Evolutionary conservation across 73 alveolate species (phyloP).

Genomic region (Loxodes magnus): DNA sequence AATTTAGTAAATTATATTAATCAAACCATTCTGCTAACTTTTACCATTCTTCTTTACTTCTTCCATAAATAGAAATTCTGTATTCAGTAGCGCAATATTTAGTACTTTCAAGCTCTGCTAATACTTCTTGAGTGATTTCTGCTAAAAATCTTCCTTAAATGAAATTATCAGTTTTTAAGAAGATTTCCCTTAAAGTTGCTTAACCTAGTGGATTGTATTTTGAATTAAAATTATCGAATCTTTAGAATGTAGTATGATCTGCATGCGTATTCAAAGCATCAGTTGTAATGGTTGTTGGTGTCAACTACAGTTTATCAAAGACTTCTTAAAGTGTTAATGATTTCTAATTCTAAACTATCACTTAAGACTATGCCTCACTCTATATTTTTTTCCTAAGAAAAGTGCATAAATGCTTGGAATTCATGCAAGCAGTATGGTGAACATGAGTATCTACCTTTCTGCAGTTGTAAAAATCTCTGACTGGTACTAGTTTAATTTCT

Average conservation of each 20-base stretch:
- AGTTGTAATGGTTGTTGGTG: neutral
- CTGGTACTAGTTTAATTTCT: too few relatives aligned
- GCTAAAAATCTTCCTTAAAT: slow-evolving; percentile 59
- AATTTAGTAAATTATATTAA: slow-evolving; percentile 19
- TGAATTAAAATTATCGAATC: slow-evolving; percentile 53
- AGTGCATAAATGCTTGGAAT: slow-evolving; percentile 54
- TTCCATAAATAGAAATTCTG: slow-evolving; percentile 61
- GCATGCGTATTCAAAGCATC: slow-evolving; percentile 22
- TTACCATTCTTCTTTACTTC: slow-evolving; percentile 48
- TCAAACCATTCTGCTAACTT: slow-evolving; percentile 49
- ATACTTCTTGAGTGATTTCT: slow-evolving; percentile 17
- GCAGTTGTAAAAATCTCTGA: slow-evolving; percentile 10
- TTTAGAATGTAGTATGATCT: slow-evolving; percentile 34
- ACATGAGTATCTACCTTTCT: slow-evolving; percentile 61
- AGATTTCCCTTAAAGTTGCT: slow-evolving; percentile 26
- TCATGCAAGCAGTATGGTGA: slow-evolving; percentile 68
- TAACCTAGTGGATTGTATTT: slow-evolving; percentile 62
- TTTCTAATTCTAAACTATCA: slow-evolving; percentile 18
- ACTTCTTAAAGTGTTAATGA: neutral
- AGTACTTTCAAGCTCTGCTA: slow-evolving; percentile 30
- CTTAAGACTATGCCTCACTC: slow-evolving; percentile 24
- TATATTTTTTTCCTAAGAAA: too few relatives aligned
- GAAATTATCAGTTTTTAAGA: slow-evolving; percentile 49
- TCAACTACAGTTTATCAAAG: neutral
- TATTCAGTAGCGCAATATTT: slow-evolving; percentile 33